Conservation (phyloP, 2,329 filamentous ascomycete genomes). For the Neofusicoccum laricinum region DNA sequence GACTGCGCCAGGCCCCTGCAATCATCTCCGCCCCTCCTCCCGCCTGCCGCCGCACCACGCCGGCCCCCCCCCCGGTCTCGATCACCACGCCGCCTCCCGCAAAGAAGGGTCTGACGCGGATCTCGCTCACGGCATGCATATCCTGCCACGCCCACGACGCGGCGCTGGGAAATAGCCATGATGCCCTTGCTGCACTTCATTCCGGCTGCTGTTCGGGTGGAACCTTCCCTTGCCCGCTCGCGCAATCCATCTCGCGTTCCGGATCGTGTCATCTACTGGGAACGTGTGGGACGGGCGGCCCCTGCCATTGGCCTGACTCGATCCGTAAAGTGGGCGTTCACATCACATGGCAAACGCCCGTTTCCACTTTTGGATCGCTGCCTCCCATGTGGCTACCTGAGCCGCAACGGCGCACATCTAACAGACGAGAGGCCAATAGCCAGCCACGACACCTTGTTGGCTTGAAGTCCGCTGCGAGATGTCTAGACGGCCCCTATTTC, state of each 20-base stretch:
- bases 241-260: background rate
- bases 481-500: background rate
- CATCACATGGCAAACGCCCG: background rate
- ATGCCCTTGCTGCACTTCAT: conserved; percentile 2
- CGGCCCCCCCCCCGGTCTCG: background rate
- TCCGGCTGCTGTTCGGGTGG: background rate
- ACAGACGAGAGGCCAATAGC: background rate
- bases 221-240: background rate
- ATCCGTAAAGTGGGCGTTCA: background rate
- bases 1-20: background rate
- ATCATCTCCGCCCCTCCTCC: background rate
- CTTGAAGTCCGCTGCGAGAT: background rate
- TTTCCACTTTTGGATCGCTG: background rate
- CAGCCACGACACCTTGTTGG: background rate
- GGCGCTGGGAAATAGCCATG: background rate
- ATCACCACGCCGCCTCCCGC: background rate
- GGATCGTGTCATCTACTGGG: conserved; percentile 2
- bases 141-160: background rate
- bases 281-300: background rate
- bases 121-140: background rate
- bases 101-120: background rate
- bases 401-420: background rate
- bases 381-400: background rate
- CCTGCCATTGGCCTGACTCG: conserved; percentile 1
- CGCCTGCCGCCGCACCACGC: background rate